A percentile compares a stretch with the other conserved stretches of the same genome.
Conservation (phyloP, 495 filamentous ascomycete species). For the Penicillium alfredii region DNA sequence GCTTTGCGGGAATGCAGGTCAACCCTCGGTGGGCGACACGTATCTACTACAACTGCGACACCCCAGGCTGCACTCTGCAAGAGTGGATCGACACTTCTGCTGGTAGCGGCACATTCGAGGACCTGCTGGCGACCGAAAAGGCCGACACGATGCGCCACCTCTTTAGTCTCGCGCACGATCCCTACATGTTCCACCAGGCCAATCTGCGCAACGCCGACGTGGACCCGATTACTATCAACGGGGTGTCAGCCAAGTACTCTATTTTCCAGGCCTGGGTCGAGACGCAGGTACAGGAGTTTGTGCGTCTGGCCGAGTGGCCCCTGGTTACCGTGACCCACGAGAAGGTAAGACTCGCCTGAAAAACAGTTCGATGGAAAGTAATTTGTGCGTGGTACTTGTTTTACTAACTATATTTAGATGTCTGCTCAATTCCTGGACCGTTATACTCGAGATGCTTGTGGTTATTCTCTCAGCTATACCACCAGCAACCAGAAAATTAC, state of each 20-base stretch:
- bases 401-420: conserved; percentile 27
- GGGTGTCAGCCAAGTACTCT: conserved; percentile 41
- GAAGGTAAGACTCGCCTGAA: conserved; percentile 38
- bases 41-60: conserved; percentile 62
- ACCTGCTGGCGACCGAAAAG: conserved; percentile 45
- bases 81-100: conserved; percentile 59
- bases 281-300: conserved; percentile 50
- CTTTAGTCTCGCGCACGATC: conserved; percentile 48
- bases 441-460: conserved; percentile 49
- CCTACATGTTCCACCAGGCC: conserved; percentile 50
- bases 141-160: conserved; percentile 50
- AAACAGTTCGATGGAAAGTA: too few species aligned
- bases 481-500: conserved; percentile 41
- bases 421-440: conserved; percentile 45
- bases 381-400: too few species aligned
- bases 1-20: conserved; percentile 51
- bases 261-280: conserved; percentile 61
- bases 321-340: conserved; percentile 51
- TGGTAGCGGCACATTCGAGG: conserved; percentile 42
- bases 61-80: conserved; percentile 46
- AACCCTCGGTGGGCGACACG: conserved; percentile 57
- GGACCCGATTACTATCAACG: conserved; percentile 45
- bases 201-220: conserved; percentile 51
- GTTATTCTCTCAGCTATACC: conserved; percentile 44
- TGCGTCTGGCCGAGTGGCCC: conserved; percentile 53